Base-by-base conservation (phyloP, 169 alveolate species). In the Plasmodium knowlesi region DNA sequence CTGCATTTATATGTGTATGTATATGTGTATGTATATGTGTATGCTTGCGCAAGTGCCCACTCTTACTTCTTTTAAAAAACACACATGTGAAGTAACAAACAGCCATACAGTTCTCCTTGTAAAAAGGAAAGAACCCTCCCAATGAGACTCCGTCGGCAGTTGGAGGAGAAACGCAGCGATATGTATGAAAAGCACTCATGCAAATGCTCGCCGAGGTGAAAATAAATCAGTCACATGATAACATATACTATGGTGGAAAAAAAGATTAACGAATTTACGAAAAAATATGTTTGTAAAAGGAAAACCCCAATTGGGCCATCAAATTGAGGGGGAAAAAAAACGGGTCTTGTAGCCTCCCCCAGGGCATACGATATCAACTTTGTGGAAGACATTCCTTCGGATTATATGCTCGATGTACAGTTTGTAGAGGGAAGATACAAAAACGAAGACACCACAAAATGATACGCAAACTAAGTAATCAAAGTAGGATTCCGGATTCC, bases 401-500 rank as follows among this genome's bases (percentile, higher is more conserved):
- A 88, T 88, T 32, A 88, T 32, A 22, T 79, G 50, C 41, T 88
- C 94, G 25, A 88, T 88, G 16, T 79, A 79, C 16, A 88, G 43
- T 25, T 88, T 88, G 37, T 88, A 88, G 3, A 88, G 71, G 22
- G 89, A 78, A 6, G 94, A 88, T 32, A 88, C 41, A 79, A 88
- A 88, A 25, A 88, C 88, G 14, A 88, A 53, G 6, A 78, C 54
- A 25, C 82, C 57, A 22, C 71, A 34, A 46, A 88, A 50, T n/a
- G 94, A 88, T 12, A 88, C 89, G 71, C 72, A 25, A 28, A 88
- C 43, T 25, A 88, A 71, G 46, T 78, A 88, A 76, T 88, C 94
- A 88, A 88, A 88, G 19, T 88, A 88, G 8, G 89, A 78, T 16
- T 88, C 94, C 9, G 94, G 94, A 25, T 88, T 88, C 71, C 94